These are phyloP conservation scores for Teratosphaeria gauchensis DNA, from an alignment of 2,329 filamentous ascomycete genomes.

Conservation along the genomic window DNA sequence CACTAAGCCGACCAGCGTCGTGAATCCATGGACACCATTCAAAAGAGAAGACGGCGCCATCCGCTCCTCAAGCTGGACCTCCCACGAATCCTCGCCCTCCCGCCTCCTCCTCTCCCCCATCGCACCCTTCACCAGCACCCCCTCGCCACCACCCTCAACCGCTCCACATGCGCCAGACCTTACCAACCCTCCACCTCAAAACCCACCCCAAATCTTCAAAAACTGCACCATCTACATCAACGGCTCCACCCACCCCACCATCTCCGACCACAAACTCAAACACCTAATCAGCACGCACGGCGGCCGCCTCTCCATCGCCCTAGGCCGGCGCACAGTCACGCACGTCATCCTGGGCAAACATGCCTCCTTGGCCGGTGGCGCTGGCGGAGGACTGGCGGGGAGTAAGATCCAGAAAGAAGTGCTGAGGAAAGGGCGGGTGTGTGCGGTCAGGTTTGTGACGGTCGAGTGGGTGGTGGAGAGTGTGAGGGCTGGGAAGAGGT, in stretches of 20 bases:
- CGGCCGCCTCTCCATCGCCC: slow-evolving; percentile 57
- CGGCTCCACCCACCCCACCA: slow-evolving; percentile 67
- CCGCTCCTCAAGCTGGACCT: slow-evolving; percentile 25
- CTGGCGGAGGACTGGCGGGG: slow-evolving; percentile 65
- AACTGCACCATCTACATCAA: slow-evolving; percentile 75
- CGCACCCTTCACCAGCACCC: too few species aligned
- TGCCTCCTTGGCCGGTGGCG: slow-evolving; percentile 37
- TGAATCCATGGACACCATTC: slow-evolving; percentile 24
- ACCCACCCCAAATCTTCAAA: slow-evolving; percentile 37
- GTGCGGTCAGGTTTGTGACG: slow-evolving; percentile 65
- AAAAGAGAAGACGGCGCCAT: slow-evolving; percentile 18
- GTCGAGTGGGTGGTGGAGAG: slow-evolving; percentile 85
- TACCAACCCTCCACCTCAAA: neutral
- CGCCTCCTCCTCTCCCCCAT: slow-evolving; percentile 15
- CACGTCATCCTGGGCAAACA: slow-evolving; percentile 72
- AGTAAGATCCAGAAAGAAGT: slow-evolving; percentile 79
- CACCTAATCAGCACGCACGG: slow-evolving; percentile 66
- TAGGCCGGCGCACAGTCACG: slow-evolving; percentile 66
- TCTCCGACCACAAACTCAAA: slow-evolving; percentile 83
- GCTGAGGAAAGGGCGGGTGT: slow-evolving; percentile 52
- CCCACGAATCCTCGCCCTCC: slow-evolving; percentile 21
- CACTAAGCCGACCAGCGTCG: slow-evolving; percentile 14
- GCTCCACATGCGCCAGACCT: too few species aligned
- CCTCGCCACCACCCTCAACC: too few species aligned
- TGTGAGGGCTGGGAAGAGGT: slow-evolving; percentile 61